A percentile compares a stretch with the other conserved stretches of the same genome.
Conservation (phyloP, 176 grass and related monocot species). For the Raddia distichophylla region DNA sequence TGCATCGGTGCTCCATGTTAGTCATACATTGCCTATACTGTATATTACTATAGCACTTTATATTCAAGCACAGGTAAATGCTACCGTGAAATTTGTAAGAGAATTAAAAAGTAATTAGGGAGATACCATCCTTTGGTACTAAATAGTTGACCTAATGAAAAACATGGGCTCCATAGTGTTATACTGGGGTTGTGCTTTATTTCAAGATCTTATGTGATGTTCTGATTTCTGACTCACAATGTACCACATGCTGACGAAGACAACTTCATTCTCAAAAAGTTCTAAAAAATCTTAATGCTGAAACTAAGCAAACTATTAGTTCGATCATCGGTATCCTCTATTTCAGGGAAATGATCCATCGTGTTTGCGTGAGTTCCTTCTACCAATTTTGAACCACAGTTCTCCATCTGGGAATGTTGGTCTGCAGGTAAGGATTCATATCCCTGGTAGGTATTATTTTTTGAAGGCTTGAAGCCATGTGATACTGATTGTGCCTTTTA, state of each 20-base stretch:
- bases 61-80: constrained; percentile 9
- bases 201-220: constrained; percentile 35
- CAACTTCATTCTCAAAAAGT: neutral
- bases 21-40: constrained; percentile 14
- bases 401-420: constrained; percentile 84
- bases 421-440: constrained; percentile 62
- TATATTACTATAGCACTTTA: constrained; percentile 12
- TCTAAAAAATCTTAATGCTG: constrained; percentile 9
- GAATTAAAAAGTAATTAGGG: neutral
- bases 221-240: constrained; percentile 7
- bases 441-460: constrained; percentile 21
- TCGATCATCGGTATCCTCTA: constrained; percentile 16
- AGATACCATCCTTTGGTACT: constrained; percentile 25
- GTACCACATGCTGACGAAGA: constrained; percentile 31
- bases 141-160: constrained; percentile 21
- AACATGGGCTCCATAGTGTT: neutral
- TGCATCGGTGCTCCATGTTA: constrained; percentile 10
- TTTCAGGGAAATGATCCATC: constrained; percentile 88
- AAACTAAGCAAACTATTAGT: constrained; percentile 32
- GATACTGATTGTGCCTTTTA: constrained; percentile 16
- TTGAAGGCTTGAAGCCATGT: constrained; percentile 44
- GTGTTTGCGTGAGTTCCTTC: constrained; percentile 92
- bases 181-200: constrained; percentile 22
- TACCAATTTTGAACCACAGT: constrained; percentile 71
- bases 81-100: neutral